These are phyloP conservation scores for Phytophthora parvispora DNA, from an alignment of 352 stramenopile genomes.

Conservation along the genomic window DNA sequence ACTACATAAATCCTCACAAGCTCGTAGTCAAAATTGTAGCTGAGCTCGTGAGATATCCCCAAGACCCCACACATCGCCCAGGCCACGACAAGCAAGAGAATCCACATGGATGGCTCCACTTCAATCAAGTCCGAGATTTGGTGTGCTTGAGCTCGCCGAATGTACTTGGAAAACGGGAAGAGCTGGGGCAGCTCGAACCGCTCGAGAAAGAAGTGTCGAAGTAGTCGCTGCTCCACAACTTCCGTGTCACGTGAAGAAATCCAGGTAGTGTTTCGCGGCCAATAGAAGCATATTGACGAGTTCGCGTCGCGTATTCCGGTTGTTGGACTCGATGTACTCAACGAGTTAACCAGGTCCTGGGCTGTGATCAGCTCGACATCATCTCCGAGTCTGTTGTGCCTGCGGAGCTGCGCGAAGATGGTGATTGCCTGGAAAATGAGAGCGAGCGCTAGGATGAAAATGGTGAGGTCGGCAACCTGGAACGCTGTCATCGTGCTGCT, in stretches of 20 bases:
- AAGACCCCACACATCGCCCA: slow-evolving; percentile 58
- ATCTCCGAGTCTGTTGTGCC: slow-evolving; percentile 46
- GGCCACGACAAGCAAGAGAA: slow-evolving; percentile 56
- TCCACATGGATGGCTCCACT: slow-evolving; percentile 75
- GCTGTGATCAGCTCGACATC: slow-evolving; percentile 58
- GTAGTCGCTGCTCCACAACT: slow-evolving; percentile 42
- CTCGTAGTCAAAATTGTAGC: slow-evolving; percentile 22
- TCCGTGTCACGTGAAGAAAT: slow-evolving; percentile 18
- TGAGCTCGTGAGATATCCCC: too few relatives aligned
- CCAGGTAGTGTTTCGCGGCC: background rate
- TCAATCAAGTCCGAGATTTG: slow-evolving; percentile 88
- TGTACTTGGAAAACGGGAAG: slow-evolving; percentile 82
- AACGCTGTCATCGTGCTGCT: slow-evolving; percentile 56
- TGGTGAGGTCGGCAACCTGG: slow-evolving; percentile 61
- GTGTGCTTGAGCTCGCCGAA: slow-evolving; percentile 76
- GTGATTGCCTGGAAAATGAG: slow-evolving; percentile 62
- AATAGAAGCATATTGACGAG: slow-evolving; percentile 1
- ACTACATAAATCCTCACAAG: slow-evolving; percentile 44
- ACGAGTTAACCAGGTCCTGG: slow-evolving; percentile 44
- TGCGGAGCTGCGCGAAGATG: slow-evolving; percentile 55
- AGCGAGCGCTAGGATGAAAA: slow-evolving; percentile 65
- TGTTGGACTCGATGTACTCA: slow-evolving; percentile 9
- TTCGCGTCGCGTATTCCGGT: background rate
- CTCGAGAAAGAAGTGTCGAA: slow-evolving; percentile 58
- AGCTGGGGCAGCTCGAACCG: slow-evolving; percentile 58